A percentile compares a stretch with the other conserved stretches of the same genome.
phyloP scores from a whole-genome alignment of 2,329 filamentous ascomycete genomes.

The Epichloe sp. region DNA sequence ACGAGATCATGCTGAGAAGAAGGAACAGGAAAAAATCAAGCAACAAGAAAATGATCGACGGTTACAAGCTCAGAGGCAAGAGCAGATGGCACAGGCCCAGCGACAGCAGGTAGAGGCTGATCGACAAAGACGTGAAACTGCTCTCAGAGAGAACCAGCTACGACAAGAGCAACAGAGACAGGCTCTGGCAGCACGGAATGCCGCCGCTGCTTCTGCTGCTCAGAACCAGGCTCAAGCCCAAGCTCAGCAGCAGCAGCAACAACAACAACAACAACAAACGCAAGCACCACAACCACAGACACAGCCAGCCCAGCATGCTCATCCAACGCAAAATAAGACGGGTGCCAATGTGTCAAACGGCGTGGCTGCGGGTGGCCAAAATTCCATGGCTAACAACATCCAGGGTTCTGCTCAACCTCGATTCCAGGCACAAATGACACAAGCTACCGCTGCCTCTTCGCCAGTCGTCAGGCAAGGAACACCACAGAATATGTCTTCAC shows the following conservation, averaged over 20 bases:
- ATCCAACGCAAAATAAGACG: conserved; percentile 24
- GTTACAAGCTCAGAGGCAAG: conserved; percentile 31
- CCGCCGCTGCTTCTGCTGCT: conserved; percentile 13
- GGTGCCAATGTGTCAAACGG: conserved; percentile 27
- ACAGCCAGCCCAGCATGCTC: conserved; percentile 20
- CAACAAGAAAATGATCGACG: conserved; percentile 47
- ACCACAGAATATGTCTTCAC: conserved; percentile 52
- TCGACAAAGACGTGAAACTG: conserved; percentile 24
- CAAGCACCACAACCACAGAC: conserved; percentile 4
- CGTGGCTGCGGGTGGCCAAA: conserved; percentile 15
- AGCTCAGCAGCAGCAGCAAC: conserved; percentile 4
- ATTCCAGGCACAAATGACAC: conserved; percentile 43
- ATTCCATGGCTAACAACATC: conserved; percentile 26
- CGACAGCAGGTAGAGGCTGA: conserved; percentile 31
- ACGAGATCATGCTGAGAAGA: conserved; percentile 61
- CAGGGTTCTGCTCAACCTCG: conserved; percentile 29
- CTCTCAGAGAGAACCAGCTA: conserved; percentile 21
- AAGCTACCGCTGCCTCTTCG: conserved; percentile 49
- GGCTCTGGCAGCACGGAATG: conserved; percentile 17
- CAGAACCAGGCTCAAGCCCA: conserved; percentile 12
- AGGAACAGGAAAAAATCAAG: conserved; percentile 60
- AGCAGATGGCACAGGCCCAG: conserved; percentile 32
- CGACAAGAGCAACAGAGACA: conserved; percentile 25
- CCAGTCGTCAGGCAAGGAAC: conserved; percentile 51
- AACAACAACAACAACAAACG: neutral